A percentile compares a stretch with the other conserved stretches of the same genome.
Conservation (phyloP, 345 rosid species). For the Populus tremula region DNA sequence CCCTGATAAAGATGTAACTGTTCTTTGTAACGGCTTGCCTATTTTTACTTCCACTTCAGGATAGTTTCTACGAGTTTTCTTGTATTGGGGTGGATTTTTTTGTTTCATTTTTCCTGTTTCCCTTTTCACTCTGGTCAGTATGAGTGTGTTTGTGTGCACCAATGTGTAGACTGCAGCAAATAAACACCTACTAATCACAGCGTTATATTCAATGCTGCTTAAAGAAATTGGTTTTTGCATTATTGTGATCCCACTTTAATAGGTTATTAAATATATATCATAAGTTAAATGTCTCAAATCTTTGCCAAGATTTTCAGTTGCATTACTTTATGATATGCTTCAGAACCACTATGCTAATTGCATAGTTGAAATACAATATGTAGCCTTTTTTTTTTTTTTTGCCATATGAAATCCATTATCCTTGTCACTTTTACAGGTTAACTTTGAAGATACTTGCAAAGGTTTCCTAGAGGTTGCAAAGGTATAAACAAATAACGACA, state of each 20-base stretch:
- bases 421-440: constrained; percentile 50
- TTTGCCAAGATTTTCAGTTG: neutral
- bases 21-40: neutral
- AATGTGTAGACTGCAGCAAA: neutral
- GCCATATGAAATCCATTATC: constrained; percentile 6
- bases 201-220: neutral
- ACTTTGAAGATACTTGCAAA: constrained; percentile 98
- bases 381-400: neutral
- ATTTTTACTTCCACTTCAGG: neutral
- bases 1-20: neutral
- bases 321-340: neutral
- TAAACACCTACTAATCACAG: neutral
- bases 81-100: neutral
- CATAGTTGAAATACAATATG: neutral
- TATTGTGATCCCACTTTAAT: neutral
- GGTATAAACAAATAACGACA: constrained; percentile 39
- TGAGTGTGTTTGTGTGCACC: neutral
- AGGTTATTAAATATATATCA: neutral
- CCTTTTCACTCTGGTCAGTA: neutral
- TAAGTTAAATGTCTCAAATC: neutral
- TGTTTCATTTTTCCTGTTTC: neutral
- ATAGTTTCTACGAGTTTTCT: neutral
- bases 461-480: constrained; percentile 96
- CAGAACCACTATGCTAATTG: neutral
- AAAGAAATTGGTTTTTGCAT: neutral